Evolutionary conservation across 225 moss, liverwort and hornwort genomes (phyloP), one percentile per base, ranked within the genome.

Genomic region (Bryoerythrophyllum caledonicum): DNA sequence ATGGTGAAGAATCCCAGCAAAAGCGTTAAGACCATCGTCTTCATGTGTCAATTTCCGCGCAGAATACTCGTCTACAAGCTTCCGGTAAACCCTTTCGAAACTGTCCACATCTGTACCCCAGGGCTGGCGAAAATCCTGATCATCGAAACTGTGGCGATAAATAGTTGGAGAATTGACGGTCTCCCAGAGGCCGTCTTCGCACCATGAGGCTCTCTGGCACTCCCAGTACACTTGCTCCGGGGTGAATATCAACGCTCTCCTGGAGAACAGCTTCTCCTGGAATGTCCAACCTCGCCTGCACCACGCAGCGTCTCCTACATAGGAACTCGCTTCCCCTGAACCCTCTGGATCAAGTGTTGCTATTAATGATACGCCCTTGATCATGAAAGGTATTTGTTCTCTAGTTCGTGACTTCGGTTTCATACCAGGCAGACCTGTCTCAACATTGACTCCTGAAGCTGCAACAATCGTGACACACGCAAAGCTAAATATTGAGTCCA

Each of bases 381-480:
- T 57, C 56, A 2, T 15, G 25, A 75, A 75, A 16, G 75, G 56
- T n/a, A 20, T 43, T n/a, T 75, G 75, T 28, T 41, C n/a, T 2
- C 17, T 53, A 37, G 57, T 75, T 57, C 34, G 75, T 27, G 75
- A 66, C 55, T 27, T 5, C 0, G 25, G 51, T 67, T 20, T 60
- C 6, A 75, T 43, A 57, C 75, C 65, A 19, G 75, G 64, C 23
- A 74, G 74, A 54, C 74, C 74, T 32, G 64, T 34, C 6, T 53
- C 7, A 35, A 37, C 74, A 52, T 74, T 4, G 11, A 32, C 34
- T 53, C 74, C 74, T 25, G 49, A 49, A 52, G 74, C 74, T 15
- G 74, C 74, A 74, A 74, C 63, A 21, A 63, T 64, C 49, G 63
- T 74, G 63, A 74, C 63, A 4, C 12, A 64, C 17, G 74, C 74